Evolutionary conservation across 2,329 filamentous ascomycete species (phyloP), one percentile per base, ranked within the genome.

Genomic region (Exophiala bonariae): DNA sequence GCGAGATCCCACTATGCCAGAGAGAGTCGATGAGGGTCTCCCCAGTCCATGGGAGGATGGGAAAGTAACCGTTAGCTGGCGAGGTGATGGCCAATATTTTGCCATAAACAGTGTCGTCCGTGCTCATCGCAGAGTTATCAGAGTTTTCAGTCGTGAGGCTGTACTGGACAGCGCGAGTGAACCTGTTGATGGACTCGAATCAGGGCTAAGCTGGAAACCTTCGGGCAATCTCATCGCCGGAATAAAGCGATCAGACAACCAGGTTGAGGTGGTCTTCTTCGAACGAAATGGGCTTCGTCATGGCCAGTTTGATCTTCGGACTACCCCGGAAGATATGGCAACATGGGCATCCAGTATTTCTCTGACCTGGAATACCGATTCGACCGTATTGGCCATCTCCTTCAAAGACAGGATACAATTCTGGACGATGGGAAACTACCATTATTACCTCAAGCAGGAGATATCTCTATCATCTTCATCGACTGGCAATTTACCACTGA

Each of bases 221-320:
- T 82, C 83, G 11, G 93, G 93, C 1, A 96, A 96, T 62, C 73
- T 97, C 18, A 86, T 99, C 60, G 90, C 91, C n/a, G 81, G 87
- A 30, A 81, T 95, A 35, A 89, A 95, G 65, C 78, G 88, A 13
- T 68, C 82, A n/a, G 47, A 40, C 3, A 38, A 32, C 4, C 76
- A 77, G n/a, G 72, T 88, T 16, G 85, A 95, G 58, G 83, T 97
- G 35, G 83, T 95, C 3, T 99, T 99, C 68, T 99, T 99, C 59
- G 93, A 99, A 71, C 80, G 91, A 42, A 99, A 99, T 61, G 93
- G 93, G n/a, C 77, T 99, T 49, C 82, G 92, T n/a, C 93, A 99
- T 67, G 93, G 93, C 3, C 82, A 96, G 57, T 99, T 97, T 62
- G 82, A 82, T n/a, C 75, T 99, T 14, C 82, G 88, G 37, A 65